phyloP scores from a whole-genome alignment of 2,329 filamentous ascomycete genomes.

The Hyphodiscus sp. region DNA sequence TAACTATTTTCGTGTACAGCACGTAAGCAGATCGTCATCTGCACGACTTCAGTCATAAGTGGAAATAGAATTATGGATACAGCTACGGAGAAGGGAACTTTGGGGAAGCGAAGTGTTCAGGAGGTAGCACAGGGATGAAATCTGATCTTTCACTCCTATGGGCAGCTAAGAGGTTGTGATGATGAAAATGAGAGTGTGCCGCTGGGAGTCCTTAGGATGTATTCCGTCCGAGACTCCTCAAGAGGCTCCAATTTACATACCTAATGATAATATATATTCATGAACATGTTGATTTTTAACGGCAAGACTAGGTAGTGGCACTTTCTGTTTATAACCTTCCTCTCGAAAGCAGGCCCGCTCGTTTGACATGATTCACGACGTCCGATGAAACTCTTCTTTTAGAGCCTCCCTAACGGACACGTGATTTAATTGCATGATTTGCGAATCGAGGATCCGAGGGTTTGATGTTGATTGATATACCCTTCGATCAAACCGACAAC shows the following conservation, averaged over 20 bases:
- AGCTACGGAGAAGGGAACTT: conserved; percentile 59
- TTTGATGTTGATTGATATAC: neutral
- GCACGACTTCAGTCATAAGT: conserved; percentile 84
- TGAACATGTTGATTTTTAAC: neutral
- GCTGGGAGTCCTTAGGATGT: neutral
- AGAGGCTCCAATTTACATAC: neutral
- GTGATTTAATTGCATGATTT: neutral
- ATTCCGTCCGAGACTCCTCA: neutral
- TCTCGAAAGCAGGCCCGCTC: too few species aligned
- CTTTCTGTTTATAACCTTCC: too few species aligned
- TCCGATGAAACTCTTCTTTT: too few species aligned
- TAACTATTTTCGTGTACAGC: conserved; percentile 35
- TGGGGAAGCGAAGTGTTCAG: conserved; percentile 21
- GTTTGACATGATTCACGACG: too few species aligned
- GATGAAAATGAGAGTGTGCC: neutral
- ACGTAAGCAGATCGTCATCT: conserved; percentile 80
- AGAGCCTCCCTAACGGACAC: too few species aligned
- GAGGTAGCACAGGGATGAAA: conserved; percentile 23
- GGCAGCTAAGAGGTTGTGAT: neutral
- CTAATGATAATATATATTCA: neutral
- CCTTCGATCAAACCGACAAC: neutral
- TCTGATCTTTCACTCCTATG: neutral
- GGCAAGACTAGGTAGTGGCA: neutral
- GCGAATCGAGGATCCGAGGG: neutral
- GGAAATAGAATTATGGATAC: conserved; percentile 85